phyloP scores from a whole-genome alignment of 2,329 filamentous ascomycete genomes.

The Coniochaeta prunicola region DNA sequence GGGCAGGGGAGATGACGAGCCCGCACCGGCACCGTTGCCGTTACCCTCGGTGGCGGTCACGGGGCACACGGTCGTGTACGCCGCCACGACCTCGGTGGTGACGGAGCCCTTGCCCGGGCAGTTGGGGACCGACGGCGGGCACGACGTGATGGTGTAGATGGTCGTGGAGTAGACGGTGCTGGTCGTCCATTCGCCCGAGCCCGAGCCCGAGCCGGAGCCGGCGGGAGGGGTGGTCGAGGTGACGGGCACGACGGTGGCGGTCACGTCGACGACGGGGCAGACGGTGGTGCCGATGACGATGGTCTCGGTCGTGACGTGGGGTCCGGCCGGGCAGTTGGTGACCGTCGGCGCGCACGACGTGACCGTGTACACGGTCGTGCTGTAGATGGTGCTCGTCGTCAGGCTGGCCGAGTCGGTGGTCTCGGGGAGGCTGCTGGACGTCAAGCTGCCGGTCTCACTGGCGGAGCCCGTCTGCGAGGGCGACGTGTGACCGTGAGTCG shows the following conservation, averaged over 20 bases:
- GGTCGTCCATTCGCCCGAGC: neutral
- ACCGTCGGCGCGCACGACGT: conserved; percentile 4
- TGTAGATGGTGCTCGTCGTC: conserved; percentile 3
- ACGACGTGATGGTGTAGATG: conserved; percentile 6
- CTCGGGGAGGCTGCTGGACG: neutral
- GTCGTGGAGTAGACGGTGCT: conserved; percentile 7
- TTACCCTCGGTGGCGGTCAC: neutral
- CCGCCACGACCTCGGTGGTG: conserved; percentile 11
- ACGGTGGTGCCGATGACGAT: conserved; percentile 11
- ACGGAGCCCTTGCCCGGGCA: conserved; percentile 9
- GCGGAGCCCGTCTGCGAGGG: neutral
- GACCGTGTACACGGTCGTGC: conserved; percentile 6
- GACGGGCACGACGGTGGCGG: neutral
- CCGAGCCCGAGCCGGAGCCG: neutral
- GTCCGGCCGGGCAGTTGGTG: conserved; percentile 10
- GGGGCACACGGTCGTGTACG: conserved; percentile 7
- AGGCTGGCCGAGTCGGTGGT: neutral
- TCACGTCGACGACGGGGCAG: conserved; percentile 4
- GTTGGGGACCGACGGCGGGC: conserved; percentile 5
- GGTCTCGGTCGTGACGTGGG: conserved; percentile 12
- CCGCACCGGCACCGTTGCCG: neutral
- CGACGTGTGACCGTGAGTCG: neutral
- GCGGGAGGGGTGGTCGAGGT: neutral
- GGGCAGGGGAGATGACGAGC: neutral
- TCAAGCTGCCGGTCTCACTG: neutral